Percentiles rank a stretch among this genome's conserved stretches.
phyloP scores from a whole-genome alignment of 768 basidiomycete genomes.

The Panus rudis region DNA sequence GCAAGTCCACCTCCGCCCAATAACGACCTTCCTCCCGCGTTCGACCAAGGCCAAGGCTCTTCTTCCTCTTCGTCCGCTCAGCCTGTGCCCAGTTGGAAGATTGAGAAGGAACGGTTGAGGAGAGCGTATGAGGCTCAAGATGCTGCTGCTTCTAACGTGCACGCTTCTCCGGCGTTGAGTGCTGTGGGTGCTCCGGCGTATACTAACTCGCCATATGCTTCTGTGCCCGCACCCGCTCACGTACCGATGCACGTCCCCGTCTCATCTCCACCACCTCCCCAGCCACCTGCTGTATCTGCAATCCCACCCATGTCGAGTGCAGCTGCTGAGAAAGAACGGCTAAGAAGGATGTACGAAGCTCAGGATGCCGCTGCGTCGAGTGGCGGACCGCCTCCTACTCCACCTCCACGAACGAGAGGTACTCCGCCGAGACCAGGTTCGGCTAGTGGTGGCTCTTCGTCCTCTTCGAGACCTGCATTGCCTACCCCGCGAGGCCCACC shows the following conservation, averaged over 20 bases:
- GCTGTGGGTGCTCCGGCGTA: constrained; percentile 12
- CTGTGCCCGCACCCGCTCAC: too few relatives aligned
- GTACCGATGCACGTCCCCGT: too few relatives aligned
- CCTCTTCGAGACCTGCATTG: constrained; percentile 20
- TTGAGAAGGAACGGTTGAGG: constrained; percentile 67
- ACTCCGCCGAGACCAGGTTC: too few relatives aligned
- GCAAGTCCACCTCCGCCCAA: constrained; percentile 21
- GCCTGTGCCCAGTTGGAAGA: constrained; percentile 27
- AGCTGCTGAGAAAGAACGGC: constrained; percentile 9
- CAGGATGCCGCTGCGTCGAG: constrained; percentile 18
- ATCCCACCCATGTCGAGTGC: neutral
- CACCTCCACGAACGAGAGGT: constrained; percentile 15
- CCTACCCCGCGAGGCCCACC: constrained; percentile 25
- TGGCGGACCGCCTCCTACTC: constrained; percentile 13
- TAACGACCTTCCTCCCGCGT: constrained; percentile 46
- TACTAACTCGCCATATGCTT: constrained; percentile 11
- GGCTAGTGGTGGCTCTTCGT: constrained; percentile 1
- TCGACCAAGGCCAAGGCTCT: too few relatives aligned
- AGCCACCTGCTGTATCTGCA: neutral
- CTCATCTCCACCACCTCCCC: constrained; percentile 1
- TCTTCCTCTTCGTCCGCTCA: constrained; percentile 25
- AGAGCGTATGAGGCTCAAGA: constrained; percentile 62
- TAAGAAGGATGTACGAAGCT: constrained; percentile 16
- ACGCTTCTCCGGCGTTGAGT: constrained; percentile 14
- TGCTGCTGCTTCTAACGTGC: constrained; percentile 29